Evolutionary conservation across 2,329 filamentous ascomycete genomes (phyloP).

Genomic region (Microascus cirrosus): DNA sequence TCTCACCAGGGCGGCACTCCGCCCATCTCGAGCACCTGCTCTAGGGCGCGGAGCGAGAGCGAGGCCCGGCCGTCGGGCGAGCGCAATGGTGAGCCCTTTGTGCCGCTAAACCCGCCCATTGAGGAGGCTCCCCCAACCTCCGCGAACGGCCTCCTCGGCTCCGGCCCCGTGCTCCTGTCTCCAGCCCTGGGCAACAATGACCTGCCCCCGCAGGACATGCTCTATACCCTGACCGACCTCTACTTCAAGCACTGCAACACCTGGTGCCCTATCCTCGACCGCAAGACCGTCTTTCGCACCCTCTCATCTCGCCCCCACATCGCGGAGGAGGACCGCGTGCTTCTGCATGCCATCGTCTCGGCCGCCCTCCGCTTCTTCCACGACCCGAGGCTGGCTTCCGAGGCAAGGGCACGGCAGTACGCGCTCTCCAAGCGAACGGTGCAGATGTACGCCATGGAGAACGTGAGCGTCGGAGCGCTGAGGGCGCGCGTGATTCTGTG

Average conservation of each 20-base stretch:
- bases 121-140: neutral
- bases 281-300: slow-evolving; percentile 26
- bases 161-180: slow-evolving; percentile 13
- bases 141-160: neutral
- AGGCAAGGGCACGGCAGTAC: slow-evolving; percentile 26
- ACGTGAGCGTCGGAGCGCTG: slow-evolving; percentile 25
- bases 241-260: slow-evolving; percentile 56
- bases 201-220: slow-evolving; percentile 47
- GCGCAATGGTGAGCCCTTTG: neutral
- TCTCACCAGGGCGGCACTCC: neutral
- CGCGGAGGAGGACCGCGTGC: slow-evolving; percentile 24
- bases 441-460: slow-evolving; percentile 28
- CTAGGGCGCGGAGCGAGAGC: neutral
- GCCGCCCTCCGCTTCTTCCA: slow-evolving; percentile 29
- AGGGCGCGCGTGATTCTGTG: slow-evolving; percentile 27
- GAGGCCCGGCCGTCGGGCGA: neutral
- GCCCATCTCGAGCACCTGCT: neutral
- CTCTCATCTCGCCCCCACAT: slow-evolving; percentile 28
- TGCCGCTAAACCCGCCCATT: neutral
- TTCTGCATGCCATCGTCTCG: slow-evolving; percentile 31
- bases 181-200: slow-evolving; percentile 28
- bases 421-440: slow-evolving; percentile 25
- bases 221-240: slow-evolving; percentile 48
- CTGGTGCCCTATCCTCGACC: slow-evolving; percentile 37
- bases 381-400: slow-evolving; percentile 22